phyloP scores from a whole-genome alignment of 2,329 filamentous ascomycete genomes.

The Trichoderma arundinaceum region DNA sequence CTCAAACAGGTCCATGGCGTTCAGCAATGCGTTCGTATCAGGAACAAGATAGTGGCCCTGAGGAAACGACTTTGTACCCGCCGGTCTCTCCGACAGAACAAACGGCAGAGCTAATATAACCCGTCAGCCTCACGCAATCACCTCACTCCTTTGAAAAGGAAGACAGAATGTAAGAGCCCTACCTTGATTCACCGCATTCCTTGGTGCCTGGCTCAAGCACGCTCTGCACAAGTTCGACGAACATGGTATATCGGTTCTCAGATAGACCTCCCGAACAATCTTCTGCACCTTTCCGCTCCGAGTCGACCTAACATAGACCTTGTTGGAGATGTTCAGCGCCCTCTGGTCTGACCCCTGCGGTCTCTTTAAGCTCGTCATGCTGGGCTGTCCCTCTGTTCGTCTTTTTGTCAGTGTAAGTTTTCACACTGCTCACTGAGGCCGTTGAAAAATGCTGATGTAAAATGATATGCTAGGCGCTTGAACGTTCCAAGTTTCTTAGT shows the following conservation, averaged over 20 bases:
- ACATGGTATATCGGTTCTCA: conserved; percentile 96
- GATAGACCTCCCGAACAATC: conserved; percentile 94
- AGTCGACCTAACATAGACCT: conserved; percentile 92
- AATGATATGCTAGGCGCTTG: conserved; percentile 22
- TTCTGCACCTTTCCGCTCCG: conserved; percentile 98
- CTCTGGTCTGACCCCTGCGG: conserved; percentile 57
- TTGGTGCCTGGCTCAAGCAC: conserved; percentile 76
- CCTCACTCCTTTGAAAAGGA: not conserved
- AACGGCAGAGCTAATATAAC: conserved; percentile 71
- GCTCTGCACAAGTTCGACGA: conserved; percentile 84
- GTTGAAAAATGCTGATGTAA: conserved; percentile 29
- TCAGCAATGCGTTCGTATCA: conserved; percentile 94
- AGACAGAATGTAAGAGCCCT: conserved; percentile 37
- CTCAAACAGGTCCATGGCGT: conserved; percentile 97
- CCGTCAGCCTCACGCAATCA: conserved; percentile 7
- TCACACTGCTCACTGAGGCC: conserved; percentile 4
- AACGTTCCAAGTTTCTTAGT: conserved; percentile 10
- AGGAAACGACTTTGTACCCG: conserved; percentile 80
- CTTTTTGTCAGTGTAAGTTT: not conserved
- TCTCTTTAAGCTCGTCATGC: conserved; percentile 71
- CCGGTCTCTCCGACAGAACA: conserved; percentile 86
- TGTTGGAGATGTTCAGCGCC: conserved; percentile 84
- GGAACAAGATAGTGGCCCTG: conserved; percentile 93
- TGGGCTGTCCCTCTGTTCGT: conserved; percentile 32
- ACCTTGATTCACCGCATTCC: conserved; percentile 81